These are phyloP conservation scores for Xanthoconium separans DNA, from an alignment of 1,284 basidiomycete genomes.

Conservation along the genomic window DNA sequence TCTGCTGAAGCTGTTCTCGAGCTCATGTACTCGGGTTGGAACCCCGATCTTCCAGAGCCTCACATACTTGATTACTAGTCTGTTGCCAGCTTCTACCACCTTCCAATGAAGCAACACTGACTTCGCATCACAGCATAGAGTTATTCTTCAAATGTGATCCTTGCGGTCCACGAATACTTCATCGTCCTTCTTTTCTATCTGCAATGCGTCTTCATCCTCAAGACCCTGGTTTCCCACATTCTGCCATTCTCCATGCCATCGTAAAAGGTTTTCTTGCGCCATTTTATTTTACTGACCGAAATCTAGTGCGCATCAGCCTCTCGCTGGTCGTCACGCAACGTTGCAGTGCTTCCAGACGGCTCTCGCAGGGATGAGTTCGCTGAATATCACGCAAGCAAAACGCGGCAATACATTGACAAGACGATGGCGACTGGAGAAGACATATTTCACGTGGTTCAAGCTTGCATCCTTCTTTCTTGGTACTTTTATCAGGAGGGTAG, in stretches of 20 bases:
- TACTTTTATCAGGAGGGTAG: slow-evolving; percentile 86
- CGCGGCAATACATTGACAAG: slow-evolving; percentile 78
- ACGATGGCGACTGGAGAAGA: slow-evolving; percentile 83
- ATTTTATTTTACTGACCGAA: slow-evolving; percentile 15
- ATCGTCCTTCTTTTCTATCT: slow-evolving; percentile 74
- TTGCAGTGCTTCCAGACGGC: slow-evolving; percentile 66
- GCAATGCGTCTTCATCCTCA: slow-evolving; percentile 73
- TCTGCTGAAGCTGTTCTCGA: slow-evolving; percentile 56
- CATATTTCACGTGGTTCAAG: slow-evolving; percentile 82
- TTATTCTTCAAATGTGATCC: slow-evolving; percentile 82
- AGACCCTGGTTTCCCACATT: slow-evolving; percentile 77
- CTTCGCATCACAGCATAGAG: slow-evolving; percentile 54
- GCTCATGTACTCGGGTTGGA: slow-evolving; percentile 74
- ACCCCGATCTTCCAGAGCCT: slow-evolving; percentile 76
- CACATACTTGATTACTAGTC: slow-evolving; percentile 71
- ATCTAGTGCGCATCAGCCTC: slow-evolving; percentile 83
- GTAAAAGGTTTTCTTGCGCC: slow-evolving; percentile 33
- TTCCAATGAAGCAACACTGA: background rate
- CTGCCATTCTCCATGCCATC: slow-evolving; percentile 80
- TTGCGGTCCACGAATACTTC: slow-evolving; percentile 75
- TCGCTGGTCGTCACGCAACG: slow-evolving; percentile 72
- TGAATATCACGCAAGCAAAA: slow-evolving; percentile 81
- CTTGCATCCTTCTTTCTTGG: slow-evolving; percentile 80
- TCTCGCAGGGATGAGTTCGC: slow-evolving; percentile 75
- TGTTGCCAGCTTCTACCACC: slow-evolving; percentile 30